Percentiles rank a stretch among this genome's conserved stretches.
Conservation (phyloP, 768 basidiomycete species). For the Lactarius hengduanensis region DNA sequence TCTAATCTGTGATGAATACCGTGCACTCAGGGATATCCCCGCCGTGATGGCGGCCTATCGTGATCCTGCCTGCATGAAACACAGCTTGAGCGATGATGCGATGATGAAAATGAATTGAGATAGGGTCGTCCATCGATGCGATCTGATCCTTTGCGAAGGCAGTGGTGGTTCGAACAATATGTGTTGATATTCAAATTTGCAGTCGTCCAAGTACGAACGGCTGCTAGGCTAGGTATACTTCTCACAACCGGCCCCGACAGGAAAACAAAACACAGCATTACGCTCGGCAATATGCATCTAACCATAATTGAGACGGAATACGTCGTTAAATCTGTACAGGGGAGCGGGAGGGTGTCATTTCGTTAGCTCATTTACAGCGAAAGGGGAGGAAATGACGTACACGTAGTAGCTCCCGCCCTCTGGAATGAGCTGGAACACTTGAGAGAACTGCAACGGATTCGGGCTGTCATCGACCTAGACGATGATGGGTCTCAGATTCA, state of each 20-base stretch:
- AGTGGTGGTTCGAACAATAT: neutral
- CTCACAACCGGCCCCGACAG: neutral
- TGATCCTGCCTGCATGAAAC: neutral
- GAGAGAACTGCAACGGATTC: constrained; percentile 87
- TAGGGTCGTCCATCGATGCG: neutral
- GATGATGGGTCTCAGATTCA: neutral
- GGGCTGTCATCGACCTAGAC: constrained; percentile 73
- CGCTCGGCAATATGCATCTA: constrained; percentile 15
- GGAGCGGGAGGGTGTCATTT: neutral
- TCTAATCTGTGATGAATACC: constrained; percentile 7
- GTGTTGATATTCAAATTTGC: neutral
- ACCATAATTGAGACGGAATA: constrained; percentile 88
- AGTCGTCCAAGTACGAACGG: neutral
- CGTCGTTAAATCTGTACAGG: constrained; percentile 67
- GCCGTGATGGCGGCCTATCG: neutral
- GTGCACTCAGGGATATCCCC: neutral
- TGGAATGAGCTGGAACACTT: constrained; percentile 88
- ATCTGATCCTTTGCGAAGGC: neutral
- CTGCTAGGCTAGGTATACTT: constrained; percentile 17
- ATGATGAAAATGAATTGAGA: neutral
- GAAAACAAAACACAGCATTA: constrained; percentile 4
- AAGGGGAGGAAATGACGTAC: constrained; percentile 45
- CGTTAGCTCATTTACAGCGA: neutral
- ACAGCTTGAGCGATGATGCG: neutral
- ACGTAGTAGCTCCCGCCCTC: constrained; percentile 79